Evolutionary conservation across 192 early-diverging fungal genomes (phyloP).

Genomic region (Backusella macrospora): DNA sequence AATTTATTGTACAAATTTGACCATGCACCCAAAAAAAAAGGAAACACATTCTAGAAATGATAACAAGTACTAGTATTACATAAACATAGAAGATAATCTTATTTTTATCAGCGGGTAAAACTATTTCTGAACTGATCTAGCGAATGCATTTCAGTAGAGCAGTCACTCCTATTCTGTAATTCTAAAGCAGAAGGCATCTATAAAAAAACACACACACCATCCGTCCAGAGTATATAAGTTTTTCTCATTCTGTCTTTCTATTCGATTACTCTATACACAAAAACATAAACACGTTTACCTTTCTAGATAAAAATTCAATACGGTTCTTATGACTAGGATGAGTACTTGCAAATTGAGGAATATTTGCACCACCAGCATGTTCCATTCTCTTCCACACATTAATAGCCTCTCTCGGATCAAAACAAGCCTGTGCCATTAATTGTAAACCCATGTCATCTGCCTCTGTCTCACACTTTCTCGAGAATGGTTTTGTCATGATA

Average conservation of each 20-base stretch:
- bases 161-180: slow-evolving; percentile 32
- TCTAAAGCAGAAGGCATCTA: slow-evolving; percentile 35
- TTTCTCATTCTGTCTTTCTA: not conserved
- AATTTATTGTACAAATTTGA: no score
- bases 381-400: slow-evolving; percentile 89
- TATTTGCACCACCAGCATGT: slow-evolving; percentile 36
- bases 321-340: slow-evolving; percentile 80
- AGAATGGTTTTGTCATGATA: slow-evolving; percentile 85
- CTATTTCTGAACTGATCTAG: slow-evolving; percentile 26
- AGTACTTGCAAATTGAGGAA: slow-evolving; percentile 78
- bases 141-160: slow-evolving; percentile 43
- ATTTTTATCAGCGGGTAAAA: slow-evolving; percentile 25
- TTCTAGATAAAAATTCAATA: slow-evolving; percentile 57
- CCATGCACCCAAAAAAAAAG: no score
- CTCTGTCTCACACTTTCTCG: slow-evolving; percentile 86
- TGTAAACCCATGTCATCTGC: slow-evolving; percentile 90
- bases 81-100: no score
- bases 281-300: slow-evolving; percentile 30
- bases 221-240: not conserved
- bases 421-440: slow-evolving; percentile 94
- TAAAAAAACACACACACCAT: not conserved
- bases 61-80: not conserved
- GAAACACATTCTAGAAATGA: no score
- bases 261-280: not conserved
- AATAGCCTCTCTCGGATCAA: slow-evolving; percentile 78